phyloP scores from a whole-genome alignment of 2,329 filamentous ascomycete species.

The Penicillium digitatum region DNA sequence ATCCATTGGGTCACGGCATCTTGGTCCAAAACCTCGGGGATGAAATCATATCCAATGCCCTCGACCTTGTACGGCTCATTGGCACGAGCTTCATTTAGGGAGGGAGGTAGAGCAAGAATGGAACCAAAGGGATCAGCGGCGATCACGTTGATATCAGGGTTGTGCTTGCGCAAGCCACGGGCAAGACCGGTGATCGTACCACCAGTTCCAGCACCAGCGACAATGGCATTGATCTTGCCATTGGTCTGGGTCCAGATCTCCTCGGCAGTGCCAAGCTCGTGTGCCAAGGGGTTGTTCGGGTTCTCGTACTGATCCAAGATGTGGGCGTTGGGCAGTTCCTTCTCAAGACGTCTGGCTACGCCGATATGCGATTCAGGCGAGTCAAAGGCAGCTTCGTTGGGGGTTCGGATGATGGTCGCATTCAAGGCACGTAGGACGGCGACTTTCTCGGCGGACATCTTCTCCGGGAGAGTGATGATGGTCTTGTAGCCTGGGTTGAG shows the following conservation, averaged over 20 bases:
- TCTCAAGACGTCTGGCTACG: slow-evolving; percentile 81
- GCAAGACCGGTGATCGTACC: slow-evolving; percentile 92
- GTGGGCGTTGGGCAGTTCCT: slow-evolving; percentile 94
- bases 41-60: slow-evolving; percentile 97
- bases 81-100: slow-evolving; percentile 71
- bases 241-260: slow-evolving; percentile 92
- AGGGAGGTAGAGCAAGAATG: slow-evolving; percentile 76
- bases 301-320: slow-evolving; percentile 97
- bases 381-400: slow-evolving; percentile 92
- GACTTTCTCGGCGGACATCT: slow-evolving; percentile 99
- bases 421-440: slow-evolving; percentile 88
- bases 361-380: slow-evolving; percentile 95
- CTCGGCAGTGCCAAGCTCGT: slow-evolving; percentile 90
- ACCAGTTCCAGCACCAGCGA: slow-evolving; percentile 76
- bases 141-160: slow-evolving; percentile 76
- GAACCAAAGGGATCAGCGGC: slow-evolving; percentile 91
- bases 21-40: slow-evolving; percentile 86
- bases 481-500: slow-evolving; percentile 70
- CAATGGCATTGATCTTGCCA: slow-evolving; percentile 74
- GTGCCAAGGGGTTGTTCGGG: slow-evolving; percentile 82
- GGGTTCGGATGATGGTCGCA: slow-evolving; percentile 95
- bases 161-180: slow-evolving; percentile 81
- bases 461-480: slow-evolving; percentile 97
- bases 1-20: slow-evolving; percentile 87
- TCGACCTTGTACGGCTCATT: slow-evolving; percentile 96